Conservation (phyloP, 192 early-diverging fungal genomes). For the Phlyctochytrium arcticum region DNA sequence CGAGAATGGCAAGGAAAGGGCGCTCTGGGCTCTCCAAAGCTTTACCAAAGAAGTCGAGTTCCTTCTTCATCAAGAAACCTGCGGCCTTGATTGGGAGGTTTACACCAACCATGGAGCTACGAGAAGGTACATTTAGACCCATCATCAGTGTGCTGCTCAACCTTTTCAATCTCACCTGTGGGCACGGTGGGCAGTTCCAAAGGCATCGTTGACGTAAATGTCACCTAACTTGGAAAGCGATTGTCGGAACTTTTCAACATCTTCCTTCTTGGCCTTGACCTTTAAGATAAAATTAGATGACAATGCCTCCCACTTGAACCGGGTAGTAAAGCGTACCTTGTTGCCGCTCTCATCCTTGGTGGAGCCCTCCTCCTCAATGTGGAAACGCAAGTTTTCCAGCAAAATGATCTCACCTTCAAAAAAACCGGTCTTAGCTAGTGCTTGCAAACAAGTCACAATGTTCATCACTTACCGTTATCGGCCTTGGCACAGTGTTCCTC, state of each 20-base stretch:
- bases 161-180: too few relatives aligned
- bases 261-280: slow-evolving; percentile 79
- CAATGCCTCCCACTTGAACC: background rate
- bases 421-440: background rate
- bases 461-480: slow-evolving; percentile 29
- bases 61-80: slow-evolving; percentile 98
- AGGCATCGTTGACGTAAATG: slow-evolving; percentile 97
- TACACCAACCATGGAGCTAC: slow-evolving; percentile 94
- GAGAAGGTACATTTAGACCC: too few relatives aligned
- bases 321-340: slow-evolving; percentile 47
- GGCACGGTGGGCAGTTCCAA: slow-evolving; percentile 98
- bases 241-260: slow-evolving; percentile 81
- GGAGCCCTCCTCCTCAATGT: slow-evolving; percentile 96
- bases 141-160: background rate
- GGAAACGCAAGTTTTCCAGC: slow-evolving; percentile 97
- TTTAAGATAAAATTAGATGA: slow-evolving; percentile 15
- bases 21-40: slow-evolving; percentile 87
- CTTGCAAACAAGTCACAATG: background rate
- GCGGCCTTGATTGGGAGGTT: slow-evolving; percentile 84
- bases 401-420: slow-evolving; percentile 77
- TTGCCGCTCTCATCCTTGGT: slow-evolving; percentile 85
- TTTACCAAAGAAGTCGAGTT: slow-evolving; percentile 98
- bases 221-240: slow-evolving; percentile 92
- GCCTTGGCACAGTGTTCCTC: slow-evolving; percentile 73
- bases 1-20: slow-evolving; percentile 95